Base-by-base conservation (phyloP, 345 rosid species). In the Brassica carinata region DNA sequence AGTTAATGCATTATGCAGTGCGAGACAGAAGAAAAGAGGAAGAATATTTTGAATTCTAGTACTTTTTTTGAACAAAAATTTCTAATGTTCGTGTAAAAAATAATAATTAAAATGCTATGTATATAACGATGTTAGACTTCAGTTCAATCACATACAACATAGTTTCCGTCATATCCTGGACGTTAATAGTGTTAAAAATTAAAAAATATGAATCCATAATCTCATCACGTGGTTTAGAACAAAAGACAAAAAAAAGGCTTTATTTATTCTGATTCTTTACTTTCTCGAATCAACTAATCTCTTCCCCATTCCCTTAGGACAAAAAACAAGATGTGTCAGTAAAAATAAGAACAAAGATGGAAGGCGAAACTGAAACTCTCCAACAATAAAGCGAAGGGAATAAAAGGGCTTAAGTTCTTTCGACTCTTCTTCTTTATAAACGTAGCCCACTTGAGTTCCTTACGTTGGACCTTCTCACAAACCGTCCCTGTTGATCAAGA, bases 401-500 rank as follows among this genome's bases (percentile, higher is more conserved):
- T 69, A 11, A 59, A 61, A 43, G 33, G 55, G n/a, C 2, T 58
- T 7, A 27, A 61, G 53, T 53, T 51, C 57, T 48, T 48, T 15
- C n/a, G 55, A 11, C 27, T 30, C 59, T 38, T 36, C n/a, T 33
- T 26, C 29, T 64, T 64, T 72, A 72, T 0, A 38, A 59, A 48
- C 81, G 26, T 43, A 71, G 15, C 19, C 76, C 81, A 76, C 63
- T 66, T 8, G 73, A 51, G 58, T n/a, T 53, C 58, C 19, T 53
- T n/a, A 76, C n/a, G 45, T 77, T 72, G 31, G 74, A 7, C 19
- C 77, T 65, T 59, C 65, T 67, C 66, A 77, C 69, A 67, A 81
- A 81, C 43, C 84, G 61, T 53, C 84, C 81, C 81, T 81, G 64
- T 31, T 29, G 8, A 64, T 34, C 5, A 10, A 77, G 55, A 48